phyloP scores from a whole-genome alignment of 306 rosid species.

The Purshia tridentata region DNA sequence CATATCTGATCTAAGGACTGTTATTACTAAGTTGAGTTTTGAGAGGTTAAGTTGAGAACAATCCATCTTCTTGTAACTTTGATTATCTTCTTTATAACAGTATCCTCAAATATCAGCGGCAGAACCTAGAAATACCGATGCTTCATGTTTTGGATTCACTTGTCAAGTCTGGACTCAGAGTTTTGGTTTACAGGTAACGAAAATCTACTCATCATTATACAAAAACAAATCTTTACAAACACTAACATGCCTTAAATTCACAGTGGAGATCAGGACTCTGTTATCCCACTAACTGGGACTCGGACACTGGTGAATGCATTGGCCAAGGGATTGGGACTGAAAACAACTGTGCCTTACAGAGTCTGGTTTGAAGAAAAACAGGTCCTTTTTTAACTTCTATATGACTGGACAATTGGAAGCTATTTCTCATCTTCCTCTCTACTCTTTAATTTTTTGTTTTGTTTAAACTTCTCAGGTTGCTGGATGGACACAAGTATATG shows the following conservation, averaged over 20 bases:
- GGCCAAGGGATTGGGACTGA: conserved; percentile 35
- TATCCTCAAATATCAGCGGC: conserved; percentile 17
- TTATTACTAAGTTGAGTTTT: neutral
- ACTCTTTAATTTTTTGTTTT: neutral
- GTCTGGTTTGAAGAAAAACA: conserved; percentile 53
- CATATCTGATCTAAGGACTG: no score
- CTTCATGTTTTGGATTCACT: conserved; percentile 25
- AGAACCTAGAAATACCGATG: conserved; percentile 28
- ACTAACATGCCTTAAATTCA: neutral
- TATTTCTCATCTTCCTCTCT: neutral
- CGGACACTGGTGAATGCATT: conserved; percentile 22
- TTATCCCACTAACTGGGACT: conserved; percentile 23
- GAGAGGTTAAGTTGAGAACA: no score
- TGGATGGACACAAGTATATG: conserved; percentile 42
- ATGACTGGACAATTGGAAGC: neutral
- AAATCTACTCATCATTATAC: no score
- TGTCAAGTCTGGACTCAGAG: conserved; percentile 27
- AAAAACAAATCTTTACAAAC: neutral
- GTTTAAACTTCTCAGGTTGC: conserved; percentile 24
- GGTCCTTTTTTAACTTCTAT: conserved; percentile 27
- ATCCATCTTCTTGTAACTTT: neutral
- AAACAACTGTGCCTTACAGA: conserved; percentile 44
- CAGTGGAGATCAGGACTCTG: conserved; percentile 37
- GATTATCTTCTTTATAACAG: neutral
- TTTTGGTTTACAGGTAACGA: conserved; percentile 26